A percentile compares a stretch with the other conserved stretches of the same genome.
phyloP scores from a whole-genome alignment of 2,329 filamentous ascomycete genomes.

The Fusarium bulbicola region DNA sequence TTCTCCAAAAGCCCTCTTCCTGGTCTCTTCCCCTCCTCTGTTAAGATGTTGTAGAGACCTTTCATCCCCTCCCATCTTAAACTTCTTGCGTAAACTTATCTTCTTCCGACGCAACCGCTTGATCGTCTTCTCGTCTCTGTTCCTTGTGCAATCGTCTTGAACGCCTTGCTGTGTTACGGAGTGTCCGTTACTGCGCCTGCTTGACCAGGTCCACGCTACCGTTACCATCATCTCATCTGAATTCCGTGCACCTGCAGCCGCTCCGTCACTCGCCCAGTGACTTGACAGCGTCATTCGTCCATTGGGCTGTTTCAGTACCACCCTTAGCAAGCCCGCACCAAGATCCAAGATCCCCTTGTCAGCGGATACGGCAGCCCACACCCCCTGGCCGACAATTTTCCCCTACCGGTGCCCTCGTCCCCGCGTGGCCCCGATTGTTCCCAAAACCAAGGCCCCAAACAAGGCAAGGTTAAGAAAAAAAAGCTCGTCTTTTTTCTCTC shows the following conservation, averaged over 20 bases:
- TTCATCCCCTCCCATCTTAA: slow-evolving; percentile 10
- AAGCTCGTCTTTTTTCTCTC: slow-evolving; percentile 47
- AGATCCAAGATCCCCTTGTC: slow-evolving; percentile 47
- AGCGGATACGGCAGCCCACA: slow-evolving; percentile 44
- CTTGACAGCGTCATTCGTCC: slow-evolving; percentile 42
- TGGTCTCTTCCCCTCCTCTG: slow-evolving; percentile 21
- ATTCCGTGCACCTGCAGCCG: slow-evolving; percentile 41
- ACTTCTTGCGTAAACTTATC: slow-evolving; percentile 13
- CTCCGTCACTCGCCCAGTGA: slow-evolving; percentile 40
- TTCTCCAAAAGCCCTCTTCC: slow-evolving; percentile 35
- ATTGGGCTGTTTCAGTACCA: slow-evolving; percentile 45
- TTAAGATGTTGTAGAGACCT: slow-evolving; percentile 22
- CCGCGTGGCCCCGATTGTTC: slow-evolving; percentile 45
- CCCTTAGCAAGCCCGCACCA: slow-evolving; percentile 40
- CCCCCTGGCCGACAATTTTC: slow-evolving; percentile 46
- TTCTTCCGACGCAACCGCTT: slow-evolving; percentile 17
- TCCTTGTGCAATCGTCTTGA: slow-evolving; percentile 32
- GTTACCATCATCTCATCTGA: slow-evolving; percentile 41
- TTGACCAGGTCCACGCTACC: slow-evolving; percentile 37
- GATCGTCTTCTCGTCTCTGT: slow-evolving; percentile 17
- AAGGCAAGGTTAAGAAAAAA: slow-evolving; percentile 48
- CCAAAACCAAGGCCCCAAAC: slow-evolving; percentile 45
- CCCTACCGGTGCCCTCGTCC: slow-evolving; percentile 47
- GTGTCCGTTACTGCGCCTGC: slow-evolving; percentile 39
- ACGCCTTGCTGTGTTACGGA: slow-evolving; percentile 37